Evolutionary conservation across 1,284 basidiomycete species (phyloP).

Genomic region (Mycosarcoma maydis): DNA sequence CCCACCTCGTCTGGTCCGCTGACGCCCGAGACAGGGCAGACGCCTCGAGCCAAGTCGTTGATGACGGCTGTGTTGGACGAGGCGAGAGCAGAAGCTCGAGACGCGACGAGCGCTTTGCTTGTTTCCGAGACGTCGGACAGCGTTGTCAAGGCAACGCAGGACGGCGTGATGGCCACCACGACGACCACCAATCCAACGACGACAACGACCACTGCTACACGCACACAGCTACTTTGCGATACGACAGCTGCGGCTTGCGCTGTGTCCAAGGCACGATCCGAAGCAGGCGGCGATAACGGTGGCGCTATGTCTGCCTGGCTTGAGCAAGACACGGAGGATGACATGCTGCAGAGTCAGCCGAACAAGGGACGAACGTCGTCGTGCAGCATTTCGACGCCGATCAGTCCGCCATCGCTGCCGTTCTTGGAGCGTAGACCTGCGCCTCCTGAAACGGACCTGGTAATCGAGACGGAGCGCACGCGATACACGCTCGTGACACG

Average conservation of each 20-base stretch:
- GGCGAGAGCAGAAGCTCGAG: not conserved
- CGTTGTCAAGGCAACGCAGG: constrained; percentile 16
- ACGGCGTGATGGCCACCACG: constrained; percentile 31
- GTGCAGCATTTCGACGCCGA: constrained; percentile 48
- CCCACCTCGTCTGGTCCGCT: constrained; percentile 17
- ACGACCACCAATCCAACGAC: constrained; percentile 43
- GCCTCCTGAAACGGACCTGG: constrained; percentile 51
- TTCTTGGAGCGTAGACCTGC: constrained; percentile 54
- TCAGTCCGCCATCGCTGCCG: constrained; percentile 44
- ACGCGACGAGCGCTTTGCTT: constrained; percentile 11
- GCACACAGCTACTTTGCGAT: constrained; percentile 12
- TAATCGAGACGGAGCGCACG: constrained; percentile 43
- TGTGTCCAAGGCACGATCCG: constrained; percentile 10
- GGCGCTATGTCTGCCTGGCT: not conserved
- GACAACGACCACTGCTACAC: constrained; percentile 12
- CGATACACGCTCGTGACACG: constrained; percentile 43
- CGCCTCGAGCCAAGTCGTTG: constrained; percentile 6
- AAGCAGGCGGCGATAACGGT: constrained; percentile 4
- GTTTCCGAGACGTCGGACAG: constrained; percentile 37
- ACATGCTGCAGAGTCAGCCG: constrained; percentile 8
- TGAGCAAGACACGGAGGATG: not conserved
- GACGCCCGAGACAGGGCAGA: constrained; percentile 15
- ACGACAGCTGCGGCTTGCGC: not conserved
- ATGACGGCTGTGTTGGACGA: constrained; percentile 11
- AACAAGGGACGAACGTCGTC: constrained; percentile 27